Percentiles rank a stretch among this genome's conserved stretches.
phyloP scores from a whole-genome alignment of 2,329 filamentous ascomycete genomes.

The Diaporthe sp. region DNA sequence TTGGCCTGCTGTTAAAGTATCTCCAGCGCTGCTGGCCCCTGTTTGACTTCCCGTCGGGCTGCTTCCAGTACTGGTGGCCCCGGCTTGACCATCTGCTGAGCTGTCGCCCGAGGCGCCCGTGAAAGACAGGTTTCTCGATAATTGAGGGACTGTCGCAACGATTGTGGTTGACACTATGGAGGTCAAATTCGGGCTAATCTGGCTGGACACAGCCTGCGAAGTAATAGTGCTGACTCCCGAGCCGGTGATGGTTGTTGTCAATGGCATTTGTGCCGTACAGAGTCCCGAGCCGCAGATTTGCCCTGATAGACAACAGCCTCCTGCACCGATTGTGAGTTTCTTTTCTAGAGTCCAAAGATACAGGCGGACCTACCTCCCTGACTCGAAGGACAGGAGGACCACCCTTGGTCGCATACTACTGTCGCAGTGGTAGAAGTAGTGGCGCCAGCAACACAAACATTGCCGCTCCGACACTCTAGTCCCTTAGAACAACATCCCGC shows the following conservation, averaged over 20 bases:
- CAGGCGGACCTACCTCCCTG: background rate
- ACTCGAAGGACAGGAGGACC: background rate
- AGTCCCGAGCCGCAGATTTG: background rate
- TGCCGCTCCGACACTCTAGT: background rate
- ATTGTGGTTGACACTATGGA: background rate
- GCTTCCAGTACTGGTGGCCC: background rate
- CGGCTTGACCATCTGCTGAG: background rate
- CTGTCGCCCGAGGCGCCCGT: background rate
- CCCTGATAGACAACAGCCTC: background rate
- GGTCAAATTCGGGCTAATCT: background rate
- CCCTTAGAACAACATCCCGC: conserved; percentile 11
- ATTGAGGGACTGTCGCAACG: background rate
- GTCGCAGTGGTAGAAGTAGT: background rate
- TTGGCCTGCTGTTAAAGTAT: background rate
- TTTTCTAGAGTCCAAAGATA: too few relatives aligned
- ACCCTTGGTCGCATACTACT: background rate
- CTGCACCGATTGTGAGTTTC: background rate
- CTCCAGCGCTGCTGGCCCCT: background rate
- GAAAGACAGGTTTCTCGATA: background rate
- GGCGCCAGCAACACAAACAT: background rate
- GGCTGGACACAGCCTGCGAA: background rate
- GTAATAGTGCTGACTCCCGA: background rate
- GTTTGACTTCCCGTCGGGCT: background rate
- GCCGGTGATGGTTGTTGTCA: background rate
- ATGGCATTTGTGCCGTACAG: background rate